Evolutionary conservation across 2,329 filamentous ascomycete species (phyloP).

Genomic region (Fusarium chlamydosporum): DNA sequence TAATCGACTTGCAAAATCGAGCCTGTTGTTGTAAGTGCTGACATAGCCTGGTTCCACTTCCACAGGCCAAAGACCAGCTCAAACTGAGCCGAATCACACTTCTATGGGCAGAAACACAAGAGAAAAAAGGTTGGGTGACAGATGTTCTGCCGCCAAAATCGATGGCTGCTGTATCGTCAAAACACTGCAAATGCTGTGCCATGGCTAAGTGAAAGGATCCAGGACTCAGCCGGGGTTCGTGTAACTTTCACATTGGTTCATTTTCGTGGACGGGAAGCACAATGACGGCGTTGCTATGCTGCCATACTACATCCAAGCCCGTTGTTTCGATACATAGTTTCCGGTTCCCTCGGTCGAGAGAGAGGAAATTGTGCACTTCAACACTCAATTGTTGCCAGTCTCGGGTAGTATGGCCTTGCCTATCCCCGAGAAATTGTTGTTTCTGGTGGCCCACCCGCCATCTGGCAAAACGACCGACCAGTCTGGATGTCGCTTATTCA

Average conservation of each 20-base stretch:
- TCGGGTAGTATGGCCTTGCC: constrained; percentile 39
- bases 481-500: constrained; percentile 49
- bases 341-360: constrained; percentile 12
- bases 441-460: constrained; percentile 46
- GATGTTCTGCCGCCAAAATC: neutral
- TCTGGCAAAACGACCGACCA: constrained; percentile 38
- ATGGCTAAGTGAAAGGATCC: neutral
- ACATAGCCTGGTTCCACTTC: neutral
- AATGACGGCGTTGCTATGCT: constrained; percentile 36
- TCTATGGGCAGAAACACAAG: neutral
- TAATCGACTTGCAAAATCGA: neutral
- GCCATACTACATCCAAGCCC: constrained; percentile 26
- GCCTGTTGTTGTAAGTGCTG: neutral
- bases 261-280: constrained; percentile 36
- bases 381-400: constrained; percentile 34
- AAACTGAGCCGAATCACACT: neutral
- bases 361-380: constrained; percentile 20
- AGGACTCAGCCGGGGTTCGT: constrained; percentile 17
- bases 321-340: constrained; percentile 36
- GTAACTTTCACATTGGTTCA: constrained; percentile 38
- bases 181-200: neutral
- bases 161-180: constrained; percentile 8
- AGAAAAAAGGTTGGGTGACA: neutral
- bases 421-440: constrained; percentile 40
- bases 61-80: neutral